These are phyloP conservation scores for Clitoria ternatea DNA, from an alignment of 306 rosid genomes.

Conservation along the genomic window DNA sequence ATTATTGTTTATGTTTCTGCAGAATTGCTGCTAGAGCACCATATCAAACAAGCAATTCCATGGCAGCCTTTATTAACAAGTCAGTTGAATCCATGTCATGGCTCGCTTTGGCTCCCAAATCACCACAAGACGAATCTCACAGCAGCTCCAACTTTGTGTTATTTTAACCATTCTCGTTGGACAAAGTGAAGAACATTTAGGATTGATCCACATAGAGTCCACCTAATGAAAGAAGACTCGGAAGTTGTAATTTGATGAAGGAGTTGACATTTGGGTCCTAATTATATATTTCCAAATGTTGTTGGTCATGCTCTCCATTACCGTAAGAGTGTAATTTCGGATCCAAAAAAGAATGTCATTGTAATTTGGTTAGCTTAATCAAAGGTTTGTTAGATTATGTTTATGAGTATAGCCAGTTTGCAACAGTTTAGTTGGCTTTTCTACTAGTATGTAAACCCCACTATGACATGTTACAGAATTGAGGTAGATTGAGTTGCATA, in stretches of 20 bases:
- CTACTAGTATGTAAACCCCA: not conserved
- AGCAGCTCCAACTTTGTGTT: conserved; percentile 20
- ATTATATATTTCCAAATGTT: not conserved
- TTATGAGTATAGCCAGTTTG: not conserved
- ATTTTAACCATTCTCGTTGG: not conserved
- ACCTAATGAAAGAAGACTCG: not conserved
- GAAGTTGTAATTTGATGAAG: not conserved
- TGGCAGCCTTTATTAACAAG: conserved; percentile 12
- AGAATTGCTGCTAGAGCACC: conserved; percentile 65
- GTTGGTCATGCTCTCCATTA: not conserved
- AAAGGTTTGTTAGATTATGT: too few relatives aligned
- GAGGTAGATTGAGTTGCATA: not conserved
- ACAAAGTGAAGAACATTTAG: not conserved
- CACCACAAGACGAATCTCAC: conserved; percentile 35
- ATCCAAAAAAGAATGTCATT: not conserved
- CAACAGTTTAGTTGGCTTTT: not conserved
- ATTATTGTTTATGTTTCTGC: conserved; percentile 3
- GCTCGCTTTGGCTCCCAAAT: conserved; percentile 65
- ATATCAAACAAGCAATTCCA: conserved; percentile 43
- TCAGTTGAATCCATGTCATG: conserved; percentile 43
- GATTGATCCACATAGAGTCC: not conserved
- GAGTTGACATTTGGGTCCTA: not conserved
- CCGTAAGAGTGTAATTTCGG: not conserved
- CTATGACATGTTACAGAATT: not conserved
- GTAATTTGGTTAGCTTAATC: not conserved